Percentiles rank a stretch among this genome's conserved stretches.
Conservation (phyloP, 768 basidiomycete genomes). For the Lentinus tigrinus region DNA sequence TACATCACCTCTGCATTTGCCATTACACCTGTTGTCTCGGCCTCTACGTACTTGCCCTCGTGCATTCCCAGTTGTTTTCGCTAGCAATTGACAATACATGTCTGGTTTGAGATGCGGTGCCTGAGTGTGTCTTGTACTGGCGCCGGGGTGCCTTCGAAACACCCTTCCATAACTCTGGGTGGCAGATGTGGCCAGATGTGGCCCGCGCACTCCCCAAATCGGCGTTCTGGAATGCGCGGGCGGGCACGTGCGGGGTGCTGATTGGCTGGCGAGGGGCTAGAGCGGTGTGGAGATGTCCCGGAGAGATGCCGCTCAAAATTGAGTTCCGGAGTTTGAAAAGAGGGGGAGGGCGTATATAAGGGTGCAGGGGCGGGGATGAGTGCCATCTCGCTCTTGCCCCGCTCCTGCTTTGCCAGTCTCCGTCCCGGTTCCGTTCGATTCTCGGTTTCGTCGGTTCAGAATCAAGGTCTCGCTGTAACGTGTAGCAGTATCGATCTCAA, state of each 20-base stretch:
- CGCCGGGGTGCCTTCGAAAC: not conserved
- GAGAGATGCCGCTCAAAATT: constrained; percentile 13
- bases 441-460: constrained; percentile 54
- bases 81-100: constrained; percentile 5
- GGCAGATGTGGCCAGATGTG: constrained; percentile 6
- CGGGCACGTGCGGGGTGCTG: constrained; percentile 7
- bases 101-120: not conserved
- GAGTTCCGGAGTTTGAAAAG: constrained; percentile 50
- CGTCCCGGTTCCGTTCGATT: constrained; percentile 47
- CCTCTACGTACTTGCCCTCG: constrained; percentile 13
- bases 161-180: not conserved
- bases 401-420: constrained; percentile 45
- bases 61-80: constrained; percentile 6
- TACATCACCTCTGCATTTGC: constrained; percentile 6
- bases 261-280: constrained; percentile 14
- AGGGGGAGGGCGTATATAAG: constrained; percentile 42
- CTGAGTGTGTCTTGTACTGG: not conserved
- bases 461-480: constrained; percentile 48
- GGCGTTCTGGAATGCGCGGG: constrained; percentile 7
- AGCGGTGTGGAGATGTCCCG: constrained; percentile 12
- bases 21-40: constrained; percentile 6
- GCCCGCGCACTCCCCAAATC: not conserved
- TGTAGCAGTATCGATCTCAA: constrained; percentile 42
- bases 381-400: constrained; percentile 27
- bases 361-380: not conserved